Evolutionary conservation across 1,139 yeast species (phyloP).

Genomic region (Taiozyma onychis): DNA sequence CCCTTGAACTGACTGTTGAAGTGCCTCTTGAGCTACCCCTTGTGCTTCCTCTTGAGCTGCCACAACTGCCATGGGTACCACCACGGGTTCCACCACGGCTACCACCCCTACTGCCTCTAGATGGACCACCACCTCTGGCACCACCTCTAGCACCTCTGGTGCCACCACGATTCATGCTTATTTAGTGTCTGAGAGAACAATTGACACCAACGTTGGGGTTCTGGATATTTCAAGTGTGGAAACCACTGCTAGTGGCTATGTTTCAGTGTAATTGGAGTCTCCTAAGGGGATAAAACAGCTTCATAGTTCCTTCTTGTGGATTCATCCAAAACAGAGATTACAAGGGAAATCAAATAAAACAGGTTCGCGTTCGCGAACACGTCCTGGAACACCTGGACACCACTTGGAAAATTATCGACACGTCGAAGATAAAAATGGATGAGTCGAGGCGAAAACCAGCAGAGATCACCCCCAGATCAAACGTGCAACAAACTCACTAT

Average conservation of each 20-base stretch:
- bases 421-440: neutral
- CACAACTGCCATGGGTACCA: slow-evolving; percentile 1
- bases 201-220: neutral
- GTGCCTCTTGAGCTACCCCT: neutral
- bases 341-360: neutral
- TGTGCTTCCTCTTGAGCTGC: slow-evolving; percentile 1
- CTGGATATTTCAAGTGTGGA: neutral
- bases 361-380: neutral
- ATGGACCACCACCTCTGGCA: neutral
- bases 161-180: neutral
- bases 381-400: neutral
- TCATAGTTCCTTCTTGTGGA: neutral
- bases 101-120: neutral
- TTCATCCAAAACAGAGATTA: neutral
- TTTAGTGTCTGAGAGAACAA: neutral
- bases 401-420: neutral
- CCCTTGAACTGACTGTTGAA: neutral
- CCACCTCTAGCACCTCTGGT: neutral
- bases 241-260: neutral
- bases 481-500: neutral
- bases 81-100: too few species aligned
- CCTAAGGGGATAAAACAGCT: neutral
- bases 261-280: neutral
- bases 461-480: neutral
- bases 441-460: neutral